phyloP scores from a whole-genome alignment of 176 grass and related monocot species.

The Cenchrus americanus region DNA sequence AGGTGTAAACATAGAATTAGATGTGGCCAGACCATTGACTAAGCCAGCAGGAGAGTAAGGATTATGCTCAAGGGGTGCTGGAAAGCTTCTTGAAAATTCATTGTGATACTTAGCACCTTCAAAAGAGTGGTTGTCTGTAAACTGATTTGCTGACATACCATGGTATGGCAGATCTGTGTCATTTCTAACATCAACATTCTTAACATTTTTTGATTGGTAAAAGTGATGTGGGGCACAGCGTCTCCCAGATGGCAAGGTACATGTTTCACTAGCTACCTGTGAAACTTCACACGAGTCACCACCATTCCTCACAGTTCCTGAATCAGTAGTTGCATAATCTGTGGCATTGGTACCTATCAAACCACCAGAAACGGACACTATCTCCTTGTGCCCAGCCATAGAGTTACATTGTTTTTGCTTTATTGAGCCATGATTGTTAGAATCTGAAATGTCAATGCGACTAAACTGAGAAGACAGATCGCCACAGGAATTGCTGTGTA shows the following conservation, averaged over 20 bases:
- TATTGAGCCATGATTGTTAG: constrained; percentile 32
- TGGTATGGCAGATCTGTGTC: constrained; percentile 19
- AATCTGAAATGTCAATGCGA: constrained; percentile 59
- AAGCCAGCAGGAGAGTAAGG: constrained; percentile 1
- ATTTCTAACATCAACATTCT: constrained; percentile 23
- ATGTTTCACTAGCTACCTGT: constrained; percentile 39
- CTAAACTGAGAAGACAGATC: constrained; percentile 51
- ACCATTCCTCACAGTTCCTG: constrained; percentile 35
- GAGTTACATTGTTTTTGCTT: constrained; percentile 44
- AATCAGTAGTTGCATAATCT: constrained; percentile 35
- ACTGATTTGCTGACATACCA: constrained; percentile 21
- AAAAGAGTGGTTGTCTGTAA: constrained; percentile 5
- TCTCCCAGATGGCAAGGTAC: constrained; percentile 42
- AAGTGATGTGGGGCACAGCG: constrained; percentile 38
- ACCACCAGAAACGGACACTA: constrained; percentile 32
- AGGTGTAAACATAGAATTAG: background rate
- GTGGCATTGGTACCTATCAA: constrained; percentile 30
- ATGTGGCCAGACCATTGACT: constrained; percentile 2
- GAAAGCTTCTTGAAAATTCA: constrained; percentile 30
- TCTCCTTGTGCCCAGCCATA: constrained; percentile 35
- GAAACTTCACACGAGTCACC: constrained; percentile 41
- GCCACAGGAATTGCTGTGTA: constrained; percentile 15
- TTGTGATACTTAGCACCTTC: constrained; percentile 36
- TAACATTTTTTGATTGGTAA: constrained; percentile 36
- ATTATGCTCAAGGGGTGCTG: background rate